These are phyloP conservation scores for Colletotrichum lupini DNA, from an alignment of 2,329 filamentous ascomycete species.

Conservation along the genomic window DNA sequence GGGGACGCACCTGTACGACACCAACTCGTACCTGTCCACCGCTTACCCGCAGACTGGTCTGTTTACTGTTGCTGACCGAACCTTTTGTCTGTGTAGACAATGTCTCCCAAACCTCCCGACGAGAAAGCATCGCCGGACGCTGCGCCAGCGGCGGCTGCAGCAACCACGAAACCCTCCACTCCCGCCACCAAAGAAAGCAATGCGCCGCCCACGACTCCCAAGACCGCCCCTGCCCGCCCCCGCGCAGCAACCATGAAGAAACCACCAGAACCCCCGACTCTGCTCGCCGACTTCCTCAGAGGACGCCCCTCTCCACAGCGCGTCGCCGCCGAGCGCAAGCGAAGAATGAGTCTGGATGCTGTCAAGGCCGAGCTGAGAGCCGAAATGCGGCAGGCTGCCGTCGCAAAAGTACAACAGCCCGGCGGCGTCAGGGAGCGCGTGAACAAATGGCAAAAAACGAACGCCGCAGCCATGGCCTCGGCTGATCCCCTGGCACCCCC, in stretches of 20 bases:
- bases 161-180: conserved; percentile 17
- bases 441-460: conserved; percentile 85
- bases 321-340: conserved; percentile 61
- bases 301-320: conserved; percentile 68
- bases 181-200: conserved; percentile 15
- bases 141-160: background rate
- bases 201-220: conserved; percentile 45
- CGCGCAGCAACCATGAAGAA: conserved; percentile 52
- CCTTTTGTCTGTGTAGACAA: conserved; percentile 18
- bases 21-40: background rate
- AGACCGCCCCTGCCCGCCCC: conserved; percentile 54
- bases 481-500: conserved; percentile 63
- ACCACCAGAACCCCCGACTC: conserved; percentile 55
- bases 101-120: conserved; percentile 35
- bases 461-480: conserved; percentile 70
- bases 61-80: conserved; percentile 9
- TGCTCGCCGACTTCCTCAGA: conserved; percentile 68
- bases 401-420: conserved; percentile 69
- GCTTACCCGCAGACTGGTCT: background rate
- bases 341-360: conserved; percentile 63
- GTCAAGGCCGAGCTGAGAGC: conserved; percentile 63
- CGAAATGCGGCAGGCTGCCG: conserved; percentile 69
- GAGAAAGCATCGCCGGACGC: conserved; percentile 29
- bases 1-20: conserved; percentile 21
- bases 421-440: conserved; percentile 82